Conservation (phyloP, 805 yeast genomes). For the Blastobotrys terrestris region DNA sequence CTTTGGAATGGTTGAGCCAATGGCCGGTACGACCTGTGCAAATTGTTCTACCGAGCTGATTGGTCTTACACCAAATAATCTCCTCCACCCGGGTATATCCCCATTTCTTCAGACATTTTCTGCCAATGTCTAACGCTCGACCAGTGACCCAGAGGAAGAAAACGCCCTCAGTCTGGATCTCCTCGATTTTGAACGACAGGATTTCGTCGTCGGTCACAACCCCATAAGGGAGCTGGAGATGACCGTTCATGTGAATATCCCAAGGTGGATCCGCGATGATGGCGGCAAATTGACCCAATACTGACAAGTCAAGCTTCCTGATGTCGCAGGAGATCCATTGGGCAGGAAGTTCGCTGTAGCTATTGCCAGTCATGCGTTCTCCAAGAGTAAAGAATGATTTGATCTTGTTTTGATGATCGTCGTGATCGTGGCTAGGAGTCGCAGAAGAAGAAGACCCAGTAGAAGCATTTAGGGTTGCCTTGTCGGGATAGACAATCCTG, state of each 20-base stretch:
- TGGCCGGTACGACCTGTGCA: conserved; percentile 97
- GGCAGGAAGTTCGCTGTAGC: conserved; percentile 41
- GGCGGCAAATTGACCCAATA: conserved; percentile 69
- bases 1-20: conserved; percentile 94
- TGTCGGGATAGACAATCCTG: conserved; percentile 24
- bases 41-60: conserved; percentile 80
- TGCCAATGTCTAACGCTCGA: conserved; percentile 82
- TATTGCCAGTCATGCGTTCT: conserved; percentile 4
- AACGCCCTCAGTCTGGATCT: conserved; percentile 78
- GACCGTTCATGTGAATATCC: conserved; percentile 82
- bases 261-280: conserved; percentile 93
- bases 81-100: conserved; percentile 78
- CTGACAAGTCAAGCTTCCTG: conserved; percentile 58
- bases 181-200: conserved; percentile 54
- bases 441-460: not conserved
- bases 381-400: conserved; percentile 5
- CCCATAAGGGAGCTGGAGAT: conserved; percentile 16
- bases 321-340: conserved; percentile 91
- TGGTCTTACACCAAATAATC: conserved; percentile 84
- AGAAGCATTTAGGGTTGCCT: conserved; percentile 18
- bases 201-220: conserved; percentile 42
- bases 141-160: conserved; percentile 93
- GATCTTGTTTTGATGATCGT: conserved; percentile 12
- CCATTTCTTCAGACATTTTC: conserved; percentile 71
- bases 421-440: conserved; percentile 5